A percentile compares a stretch with the other conserved stretches of the same genome.
Conservation (phyloP, 1,284 basidiomycete genomes). For the Boletus semigastroideus region DNA sequence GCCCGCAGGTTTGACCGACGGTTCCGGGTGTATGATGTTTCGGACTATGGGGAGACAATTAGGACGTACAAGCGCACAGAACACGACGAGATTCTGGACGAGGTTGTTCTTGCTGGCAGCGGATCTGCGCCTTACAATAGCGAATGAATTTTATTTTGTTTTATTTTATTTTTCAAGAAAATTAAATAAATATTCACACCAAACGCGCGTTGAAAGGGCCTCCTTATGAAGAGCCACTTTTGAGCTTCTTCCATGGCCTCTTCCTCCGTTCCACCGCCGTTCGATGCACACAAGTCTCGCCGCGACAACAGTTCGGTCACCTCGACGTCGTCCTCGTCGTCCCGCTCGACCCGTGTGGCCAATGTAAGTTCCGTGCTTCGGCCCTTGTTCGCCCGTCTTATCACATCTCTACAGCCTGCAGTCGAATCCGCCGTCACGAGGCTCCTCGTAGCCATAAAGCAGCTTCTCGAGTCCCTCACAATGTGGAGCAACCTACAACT, state of each 20-base stretch:
- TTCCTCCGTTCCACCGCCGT: constrained; percentile 4
- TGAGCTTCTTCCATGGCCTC: constrained; percentile 19
- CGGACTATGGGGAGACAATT: constrained; percentile 87
- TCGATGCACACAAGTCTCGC: constrained; percentile 40
- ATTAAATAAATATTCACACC: constrained; percentile 8
- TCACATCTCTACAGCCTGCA: constrained; percentile 48
- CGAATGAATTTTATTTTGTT: neutral
- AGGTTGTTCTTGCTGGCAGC: constrained; percentile 57
- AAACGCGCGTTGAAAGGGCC: neutral
- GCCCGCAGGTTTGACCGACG: constrained; percentile 76
- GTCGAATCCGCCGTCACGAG: constrained; percentile 94
- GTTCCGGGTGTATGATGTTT: constrained; percentile 83
- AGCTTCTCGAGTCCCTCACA: constrained; percentile 89
- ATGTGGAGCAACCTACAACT: constrained; percentile 81
- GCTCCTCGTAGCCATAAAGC: constrained; percentile 92
- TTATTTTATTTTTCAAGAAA: neutral
- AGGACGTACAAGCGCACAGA: constrained; percentile 88
- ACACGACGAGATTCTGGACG: constrained; percentile 67
- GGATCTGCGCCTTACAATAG: constrained; percentile 40
- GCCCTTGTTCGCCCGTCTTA: neutral
- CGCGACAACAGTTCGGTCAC: constrained; percentile 47
- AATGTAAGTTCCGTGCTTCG: constrained; percentile 23
- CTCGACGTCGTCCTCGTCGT: constrained; percentile 35
- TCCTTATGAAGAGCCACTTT: neutral
- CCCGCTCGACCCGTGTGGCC: constrained; percentile 26